Base-by-base conservation (phyloP, 345 rosid species). In the Salix brachista region DNA sequence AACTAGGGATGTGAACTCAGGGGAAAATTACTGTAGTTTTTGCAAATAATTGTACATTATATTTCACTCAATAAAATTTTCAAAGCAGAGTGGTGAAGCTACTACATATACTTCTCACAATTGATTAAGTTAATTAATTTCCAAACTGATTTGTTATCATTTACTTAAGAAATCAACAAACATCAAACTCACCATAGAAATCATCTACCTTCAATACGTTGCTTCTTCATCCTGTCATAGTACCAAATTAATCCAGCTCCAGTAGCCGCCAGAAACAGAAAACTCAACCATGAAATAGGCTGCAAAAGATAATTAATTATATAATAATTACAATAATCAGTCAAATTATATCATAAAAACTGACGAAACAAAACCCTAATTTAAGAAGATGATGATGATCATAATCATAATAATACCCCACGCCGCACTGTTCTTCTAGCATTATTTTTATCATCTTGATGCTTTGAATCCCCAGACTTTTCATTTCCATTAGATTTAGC, bases 251-350 rank as follows among this genome's bases (percentile, higher is more conserved):
- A 70, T 81, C 97, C 98, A 7, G 87, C 91, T 82, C 98, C 98
- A 41, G 98, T 92, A 19, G 86, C 82, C 41, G 86, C 80, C 85
- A 96, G 83, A 83, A 96, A 82, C 75, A 92, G 86, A 77, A 96
- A 88, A 75, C 97, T 96, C 89, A 92, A 77, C 97, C 99, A 96
- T 26, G 97, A 96, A 82, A 96, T 89, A 6, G 97, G 98, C 97
- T 96, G 88, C 80, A 76, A 60, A 10, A 52, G 32, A 41, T 18
- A 46, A 72, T 8, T 37, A 66, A 66, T 14, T 17, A 0, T 6
- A 66, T 11, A 13, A 65, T 42, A 65, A 65, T 28, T 6, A 65
- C 67, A 13, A 16, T 14, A 66, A 66, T 66, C 3, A 66, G 52
- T 16, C 18, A 14, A 13, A 3, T 16, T 46, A 1, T 14, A 46